Conservation (phyloP, 495 filamentous ascomycete genomes). For the Tirmania nivea region DNA sequence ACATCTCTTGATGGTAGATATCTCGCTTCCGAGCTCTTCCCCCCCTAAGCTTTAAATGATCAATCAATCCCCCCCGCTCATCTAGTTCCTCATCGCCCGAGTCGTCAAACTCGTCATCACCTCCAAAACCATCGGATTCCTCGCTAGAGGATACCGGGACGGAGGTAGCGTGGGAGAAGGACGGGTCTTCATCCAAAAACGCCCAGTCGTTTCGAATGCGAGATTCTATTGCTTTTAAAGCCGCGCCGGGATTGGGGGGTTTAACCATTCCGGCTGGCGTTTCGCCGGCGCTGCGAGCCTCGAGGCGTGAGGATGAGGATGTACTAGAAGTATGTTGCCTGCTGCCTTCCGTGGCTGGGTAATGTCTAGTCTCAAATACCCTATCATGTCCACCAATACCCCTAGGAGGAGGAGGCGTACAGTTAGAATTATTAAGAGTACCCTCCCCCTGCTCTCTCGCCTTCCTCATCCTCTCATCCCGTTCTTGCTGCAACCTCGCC, state of each 20-base stretch:
- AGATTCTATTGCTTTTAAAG: neutral
- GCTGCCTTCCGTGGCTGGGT: neutral
- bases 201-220: neutral
- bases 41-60: slow-evolving; percentile 2
- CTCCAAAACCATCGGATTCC: slow-evolving; percentile 13
- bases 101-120: slow-evolving; percentile 8
- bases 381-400: neutral
- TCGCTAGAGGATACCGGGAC: slow-evolving; percentile 13
- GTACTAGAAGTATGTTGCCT: neutral
- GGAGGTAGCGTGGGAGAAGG: neutral
- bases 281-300: neutral
- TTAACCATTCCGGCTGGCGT: slow-evolving; percentile 4
- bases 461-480: slow-evolving; percentile 33
- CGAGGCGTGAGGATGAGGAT: neutral
- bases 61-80: slow-evolving; percentile 4
- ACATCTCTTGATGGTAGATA: neutral
- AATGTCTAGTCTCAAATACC: neutral
- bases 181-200: neutral
- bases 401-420: slow-evolving; percentile 2
- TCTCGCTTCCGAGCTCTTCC: slow-evolving; percentile 1
- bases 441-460: slow-evolving; percentile 22
- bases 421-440: slow-evolving; percentile 10
- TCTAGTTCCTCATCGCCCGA: slow-evolving; percentile 5
- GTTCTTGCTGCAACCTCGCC: slow-evolving; percentile 34
- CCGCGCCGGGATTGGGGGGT: slow-evolving; percentile 10